phyloP scores from a whole-genome alignment of 768 basidiomycete genomes.

The Boletus subparvulus region DNA sequence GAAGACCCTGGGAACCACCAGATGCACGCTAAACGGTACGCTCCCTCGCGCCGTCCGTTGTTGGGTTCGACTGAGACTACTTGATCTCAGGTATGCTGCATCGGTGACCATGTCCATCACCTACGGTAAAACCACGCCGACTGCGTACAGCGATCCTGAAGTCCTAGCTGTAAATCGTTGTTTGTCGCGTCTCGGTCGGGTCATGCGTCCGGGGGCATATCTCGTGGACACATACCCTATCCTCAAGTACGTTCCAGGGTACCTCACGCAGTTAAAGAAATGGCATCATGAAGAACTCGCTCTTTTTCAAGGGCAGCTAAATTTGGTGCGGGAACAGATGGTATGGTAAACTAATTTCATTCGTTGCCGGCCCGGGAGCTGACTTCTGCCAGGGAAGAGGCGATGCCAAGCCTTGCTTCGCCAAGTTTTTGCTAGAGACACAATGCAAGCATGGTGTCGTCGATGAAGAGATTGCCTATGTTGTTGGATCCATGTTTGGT shows the following conservation, averaged over 20 bases:
- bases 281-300: conserved; percentile 47
- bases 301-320: conserved; percentile 33
- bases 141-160: conserved; percentile 37
- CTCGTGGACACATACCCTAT: conserved; percentile 28
- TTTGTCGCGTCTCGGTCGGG: conserved; percentile 26
- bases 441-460: conserved; percentile 32
- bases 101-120: conserved; percentile 39
- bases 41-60: not conserved
- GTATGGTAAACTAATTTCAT: conserved; percentile 17
- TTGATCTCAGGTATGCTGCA: conserved; percentile 35
- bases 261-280: conserved; percentile 50
- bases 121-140: conserved; percentile 41
- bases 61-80: not conserved
- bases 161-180: conserved; percentile 31
- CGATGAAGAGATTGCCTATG: conserved; percentile 38
- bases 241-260: conserved; percentile 24
- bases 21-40: conserved; percentile 34
- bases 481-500: conserved; percentile 44
- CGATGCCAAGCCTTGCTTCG: conserved; percentile 32
- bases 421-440: conserved; percentile 37
- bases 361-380: not conserved
- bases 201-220: conserved; percentile 24
- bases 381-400: conserved; percentile 22
- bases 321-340: conserved; percentile 29
- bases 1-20: conserved; percentile 34